Conservation (phyloP, 2,329 filamentous ascomycete species). For the Penicillium sp. region DNA sequence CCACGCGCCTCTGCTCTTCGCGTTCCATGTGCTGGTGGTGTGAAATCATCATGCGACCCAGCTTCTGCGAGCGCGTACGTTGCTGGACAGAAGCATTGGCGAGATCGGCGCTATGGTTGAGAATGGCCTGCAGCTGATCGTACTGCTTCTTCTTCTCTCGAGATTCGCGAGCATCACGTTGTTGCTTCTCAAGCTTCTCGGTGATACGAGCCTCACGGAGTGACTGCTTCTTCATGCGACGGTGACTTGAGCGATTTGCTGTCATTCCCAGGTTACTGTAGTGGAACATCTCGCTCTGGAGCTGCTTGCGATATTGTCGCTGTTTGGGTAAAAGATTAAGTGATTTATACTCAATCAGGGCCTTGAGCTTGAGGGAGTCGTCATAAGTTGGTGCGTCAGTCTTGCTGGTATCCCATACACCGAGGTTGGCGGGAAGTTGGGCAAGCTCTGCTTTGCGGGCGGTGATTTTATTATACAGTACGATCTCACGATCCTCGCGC, state of each 20-base stretch:
- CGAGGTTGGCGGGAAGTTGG: conserved; percentile 78
- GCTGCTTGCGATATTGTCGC: conserved; percentile 76
- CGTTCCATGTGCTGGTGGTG: conserved; percentile 98
- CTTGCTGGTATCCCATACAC: conserved; percentile 75
- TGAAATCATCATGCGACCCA: conserved; percentile 81
- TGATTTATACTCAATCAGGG: conserved; percentile 93
- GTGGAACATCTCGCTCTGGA: conserved; percentile 89
- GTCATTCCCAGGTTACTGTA: conserved; percentile 97
- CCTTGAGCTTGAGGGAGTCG: conserved; percentile 80
- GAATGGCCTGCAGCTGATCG: conserved; percentile 85
- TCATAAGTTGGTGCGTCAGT: conserved; percentile 70
- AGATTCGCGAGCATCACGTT: conserved; percentile 90
- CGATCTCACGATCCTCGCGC: conserved; percentile 80
- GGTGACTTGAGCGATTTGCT: conserved; percentile 85
- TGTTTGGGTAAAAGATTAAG: conserved; percentile 87
- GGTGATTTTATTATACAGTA: conserved; percentile 86
- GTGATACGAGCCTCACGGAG: conserved; percentile 94
- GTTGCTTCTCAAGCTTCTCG: conserved; percentile 98
- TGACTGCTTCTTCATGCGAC: conserved; percentile 95
- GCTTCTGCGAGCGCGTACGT: conserved; percentile 74
- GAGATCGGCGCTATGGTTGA: conserved; percentile 78
- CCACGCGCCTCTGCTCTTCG: conserved; percentile 97
- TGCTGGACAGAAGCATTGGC: conserved; percentile 65
- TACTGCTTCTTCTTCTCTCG: conserved; percentile 97
- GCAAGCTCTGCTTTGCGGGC: conserved; percentile 83